These are phyloP conservation scores for Tuber melanosporum DNA, from an alignment of 495 filamentous ascomycete genomes.

Conservation along the genomic window DNA sequence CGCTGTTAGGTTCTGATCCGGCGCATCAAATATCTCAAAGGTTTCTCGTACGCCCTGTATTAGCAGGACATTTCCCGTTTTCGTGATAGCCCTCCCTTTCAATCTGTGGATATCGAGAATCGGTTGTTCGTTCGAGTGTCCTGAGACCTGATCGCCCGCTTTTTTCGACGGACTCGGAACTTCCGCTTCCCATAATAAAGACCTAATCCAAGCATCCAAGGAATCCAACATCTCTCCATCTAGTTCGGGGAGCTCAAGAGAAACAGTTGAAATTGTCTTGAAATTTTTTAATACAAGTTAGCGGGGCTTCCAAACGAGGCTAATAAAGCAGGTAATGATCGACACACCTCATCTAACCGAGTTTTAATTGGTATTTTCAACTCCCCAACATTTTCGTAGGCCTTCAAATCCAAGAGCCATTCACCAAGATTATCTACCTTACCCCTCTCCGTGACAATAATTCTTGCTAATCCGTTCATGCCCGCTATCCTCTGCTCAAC, in stretches of 20 bases:
- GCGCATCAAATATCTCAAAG: slow-evolving; percentile 77
- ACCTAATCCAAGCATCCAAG: slow-evolving; percentile 77
- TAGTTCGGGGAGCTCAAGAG: slow-evolving; percentile 58
- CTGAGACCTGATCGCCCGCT: slow-evolving; percentile 14
- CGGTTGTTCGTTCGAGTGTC: slow-evolving; percentile 11
- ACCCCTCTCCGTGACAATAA: slow-evolving; percentile 73
- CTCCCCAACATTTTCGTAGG: slow-evolving; percentile 72
- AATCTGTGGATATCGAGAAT: slow-evolving; percentile 72
- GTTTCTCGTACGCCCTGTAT: slow-evolving; percentile 89
- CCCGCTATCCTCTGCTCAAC: slow-evolving; percentile 63
- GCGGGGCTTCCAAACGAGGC: not conserved
- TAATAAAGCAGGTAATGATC: not conserved
- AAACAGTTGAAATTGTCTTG: slow-evolving; percentile 81
- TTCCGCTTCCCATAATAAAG: slow-evolving; percentile 70
- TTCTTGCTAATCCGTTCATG: slow-evolving; percentile 85
- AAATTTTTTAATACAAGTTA: not conserved
- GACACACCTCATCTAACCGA: slow-evolving; percentile 71
- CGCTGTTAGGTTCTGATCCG: slow-evolving; percentile 38
- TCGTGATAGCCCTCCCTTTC: slow-evolving; percentile 65
- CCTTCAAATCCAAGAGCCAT: slow-evolving; percentile 80
- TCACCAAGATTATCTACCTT: slow-evolving; percentile 73
- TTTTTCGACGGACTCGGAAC: slow-evolving; percentile 48
- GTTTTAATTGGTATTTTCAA: slow-evolving; percentile 66
- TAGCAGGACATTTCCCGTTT: slow-evolving; percentile 61
- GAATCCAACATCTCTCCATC: slow-evolving; percentile 48